Evolutionary conservation across 441 rosid species (phyloP).

Genomic region (Gossypium gossypioides): DNA sequence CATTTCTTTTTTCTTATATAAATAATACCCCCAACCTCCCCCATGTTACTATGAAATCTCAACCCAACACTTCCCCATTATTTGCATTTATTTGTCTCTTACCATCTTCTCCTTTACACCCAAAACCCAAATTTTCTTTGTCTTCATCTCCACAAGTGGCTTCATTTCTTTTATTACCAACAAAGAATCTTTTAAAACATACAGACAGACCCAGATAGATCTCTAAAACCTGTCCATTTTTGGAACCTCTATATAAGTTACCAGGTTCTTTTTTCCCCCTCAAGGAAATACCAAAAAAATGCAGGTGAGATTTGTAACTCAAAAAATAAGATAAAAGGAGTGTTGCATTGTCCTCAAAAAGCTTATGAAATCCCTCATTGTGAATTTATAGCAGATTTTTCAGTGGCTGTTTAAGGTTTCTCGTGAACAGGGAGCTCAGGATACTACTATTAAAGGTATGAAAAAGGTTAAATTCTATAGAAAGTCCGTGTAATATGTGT

Average conservation of each 20-base stretch:
- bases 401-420: constrained; percentile 38
- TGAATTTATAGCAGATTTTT: constrained; percentile 45
- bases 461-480: not conserved
- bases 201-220: constrained; percentile 43
- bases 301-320: constrained; percentile 41
- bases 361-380: constrained; percentile 8
- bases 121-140: constrained; percentile 21
- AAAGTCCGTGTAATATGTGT: too few species aligned
- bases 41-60: constrained; percentile 34
- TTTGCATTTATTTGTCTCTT: constrained; percentile 30
- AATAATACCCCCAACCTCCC: constrained; percentile 22
- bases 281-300: constrained; percentile 21
- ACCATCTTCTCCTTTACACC: constrained; percentile 24
- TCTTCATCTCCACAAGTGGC: constrained; percentile 26
- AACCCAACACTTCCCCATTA: constrained; percentile 27
- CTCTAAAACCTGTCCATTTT: constrained; percentile 33
- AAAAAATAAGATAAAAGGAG: constrained; percentile 1
- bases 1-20: constrained; percentile 9
- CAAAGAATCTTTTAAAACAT: constrained; percentile 26
- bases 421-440: constrained; percentile 22
- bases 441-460: constrained; percentile 19
- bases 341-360: constrained; percentile 1
- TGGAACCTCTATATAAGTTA: constrained; percentile 1
- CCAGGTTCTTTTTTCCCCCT: not conserved
- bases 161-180: not conserved